Percentiles rank a stretch among this genome's conserved stretches.
phyloP scores from a whole-genome alignment of 2,329 filamentous ascomycete species.

The Colletotrichum musicola region DNA sequence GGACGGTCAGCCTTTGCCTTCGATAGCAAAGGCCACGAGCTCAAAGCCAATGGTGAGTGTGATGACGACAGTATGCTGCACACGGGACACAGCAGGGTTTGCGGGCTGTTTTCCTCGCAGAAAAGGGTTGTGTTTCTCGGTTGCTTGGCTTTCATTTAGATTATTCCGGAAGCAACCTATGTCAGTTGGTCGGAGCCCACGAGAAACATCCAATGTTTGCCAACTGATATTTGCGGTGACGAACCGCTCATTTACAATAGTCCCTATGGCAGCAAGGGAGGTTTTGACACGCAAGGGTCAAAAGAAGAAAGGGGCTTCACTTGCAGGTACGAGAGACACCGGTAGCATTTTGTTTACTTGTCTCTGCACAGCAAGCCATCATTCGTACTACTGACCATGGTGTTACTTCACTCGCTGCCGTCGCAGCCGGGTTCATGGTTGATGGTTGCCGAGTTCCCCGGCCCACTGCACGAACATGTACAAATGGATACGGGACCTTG shows the following conservation, averaged over 20 bases:
- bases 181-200: neutral
- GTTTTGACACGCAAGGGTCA: neutral
- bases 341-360: neutral
- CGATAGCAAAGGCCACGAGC: neutral
- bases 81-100: neutral
- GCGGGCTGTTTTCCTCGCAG: neutral
- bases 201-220: neutral
- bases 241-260: neutral
- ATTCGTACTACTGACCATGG: neutral
- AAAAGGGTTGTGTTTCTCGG: neutral
- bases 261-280: neutral
- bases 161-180: neutral
- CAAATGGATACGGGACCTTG: slow-evolving; percentile 24
- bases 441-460: neutral
- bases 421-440: slow-evolving; percentile 5
- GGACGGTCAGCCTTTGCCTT: neutral
- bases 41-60: neutral
- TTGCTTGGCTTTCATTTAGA: neutral
- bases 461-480: slow-evolving; percentile 2
- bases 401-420: neutral
- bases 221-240: too few relatives aligned
- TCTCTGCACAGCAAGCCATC: neutral
- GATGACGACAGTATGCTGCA: neutral
- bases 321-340: neutral
- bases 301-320: neutral